These are phyloP conservation scores for Rhizophagus sp. DNA, from an alignment of 192 early-diverging fungal species.

Conservation along the genomic window DNA sequence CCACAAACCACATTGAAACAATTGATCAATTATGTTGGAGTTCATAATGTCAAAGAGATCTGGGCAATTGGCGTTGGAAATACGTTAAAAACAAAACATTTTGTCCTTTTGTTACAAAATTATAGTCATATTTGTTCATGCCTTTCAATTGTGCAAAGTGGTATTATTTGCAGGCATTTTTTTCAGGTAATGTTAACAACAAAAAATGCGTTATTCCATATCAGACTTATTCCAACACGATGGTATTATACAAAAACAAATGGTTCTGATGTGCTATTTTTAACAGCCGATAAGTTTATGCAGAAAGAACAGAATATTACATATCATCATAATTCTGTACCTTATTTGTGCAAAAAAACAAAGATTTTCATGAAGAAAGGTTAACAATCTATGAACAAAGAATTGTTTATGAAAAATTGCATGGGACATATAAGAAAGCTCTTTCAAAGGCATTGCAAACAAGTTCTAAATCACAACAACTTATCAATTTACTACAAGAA, in stretches of 20 bases:
- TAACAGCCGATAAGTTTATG: background rate
- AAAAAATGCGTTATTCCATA: background rate
- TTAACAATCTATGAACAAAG: background rate
- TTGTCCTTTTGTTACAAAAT: background rate
- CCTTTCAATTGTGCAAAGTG: background rate
- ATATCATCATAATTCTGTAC: background rate
- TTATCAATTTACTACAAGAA: background rate
- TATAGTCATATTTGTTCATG: background rate
- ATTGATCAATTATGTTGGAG: no score
- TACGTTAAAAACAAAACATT: background rate
- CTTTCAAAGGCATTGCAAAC: background rate
- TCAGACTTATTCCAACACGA: background rate
- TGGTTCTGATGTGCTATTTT: background rate
- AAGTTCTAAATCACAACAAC: background rate
- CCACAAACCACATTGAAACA: no score
- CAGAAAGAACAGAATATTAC: background rate
- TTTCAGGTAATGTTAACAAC: background rate
- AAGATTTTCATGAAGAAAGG: background rate
- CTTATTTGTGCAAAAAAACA: background rate
- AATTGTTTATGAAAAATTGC: background rate
- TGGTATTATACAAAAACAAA: background rate
- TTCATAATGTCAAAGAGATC: background rate
- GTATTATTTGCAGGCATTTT: background rate
- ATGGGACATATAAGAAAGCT: conserved; percentile 2
- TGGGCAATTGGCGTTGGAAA: background rate